phyloP scores from a whole-genome alignment of 257 asterid genomes.

The Knoxia roxburghii region DNA sequence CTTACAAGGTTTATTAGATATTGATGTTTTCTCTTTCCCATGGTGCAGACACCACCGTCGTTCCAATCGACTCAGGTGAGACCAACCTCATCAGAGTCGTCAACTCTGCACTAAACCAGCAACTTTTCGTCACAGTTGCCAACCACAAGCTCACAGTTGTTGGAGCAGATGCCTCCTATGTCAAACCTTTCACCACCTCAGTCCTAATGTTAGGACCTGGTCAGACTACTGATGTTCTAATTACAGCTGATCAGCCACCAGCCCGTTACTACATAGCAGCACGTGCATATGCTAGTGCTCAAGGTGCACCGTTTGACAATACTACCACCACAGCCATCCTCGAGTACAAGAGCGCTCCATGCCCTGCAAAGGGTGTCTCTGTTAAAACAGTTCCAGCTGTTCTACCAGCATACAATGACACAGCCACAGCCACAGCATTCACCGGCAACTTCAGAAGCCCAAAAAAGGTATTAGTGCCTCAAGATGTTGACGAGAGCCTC shows the following conservation, averaged over 20 bases:
- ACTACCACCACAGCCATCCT: constrained; percentile 92
- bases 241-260: constrained; percentile 66
- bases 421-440: constrained; percentile 70
- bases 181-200: constrained; percentile 77
- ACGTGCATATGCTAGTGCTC: constrained; percentile 88
- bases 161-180: constrained; percentile 77
- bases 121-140: constrained; percentile 80
- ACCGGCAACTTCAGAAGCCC: constrained; percentile 63
- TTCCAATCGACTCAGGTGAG: constrained; percentile 57
- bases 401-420: constrained; percentile 78
- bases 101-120: constrained; percentile 76
- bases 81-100: constrained; percentile 67
- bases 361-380: constrained; percentile 40
- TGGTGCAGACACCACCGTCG: constrained; percentile 49
- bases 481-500: constrained; percentile 63
- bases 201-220: constrained; percentile 94
- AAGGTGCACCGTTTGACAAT: constrained; percentile 76
- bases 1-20: no score
- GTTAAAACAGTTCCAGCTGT: constrained; percentile 41
- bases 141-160: constrained; percentile 84
- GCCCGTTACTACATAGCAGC: constrained; percentile 75
- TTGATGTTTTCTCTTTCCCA: background rate
- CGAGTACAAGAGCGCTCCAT: constrained; percentile 49
- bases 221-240: constrained; percentile 83
- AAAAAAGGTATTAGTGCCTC: constrained; percentile 46